Evolutionary conservation across 2,329 filamentous ascomycete genomes (phyloP).

Genomic region (Xylariaceae sp.): DNA sequence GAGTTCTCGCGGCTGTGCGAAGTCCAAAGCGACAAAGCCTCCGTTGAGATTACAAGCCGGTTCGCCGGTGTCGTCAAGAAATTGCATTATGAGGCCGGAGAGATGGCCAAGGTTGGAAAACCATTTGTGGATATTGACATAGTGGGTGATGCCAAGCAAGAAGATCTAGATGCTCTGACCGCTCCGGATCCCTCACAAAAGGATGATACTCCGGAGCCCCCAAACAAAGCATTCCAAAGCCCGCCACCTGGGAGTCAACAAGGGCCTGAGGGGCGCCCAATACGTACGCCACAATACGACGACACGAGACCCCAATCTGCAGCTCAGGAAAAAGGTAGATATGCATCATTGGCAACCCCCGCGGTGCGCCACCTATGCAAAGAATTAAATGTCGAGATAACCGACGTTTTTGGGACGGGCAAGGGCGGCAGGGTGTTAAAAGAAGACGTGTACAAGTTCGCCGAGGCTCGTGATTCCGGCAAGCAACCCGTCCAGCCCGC

Average conservation of each 20-base stretch:
- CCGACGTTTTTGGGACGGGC: slow-evolving; percentile 76
- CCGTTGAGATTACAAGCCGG: slow-evolving; percentile 86
- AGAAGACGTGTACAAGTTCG: slow-evolving; percentile 78
- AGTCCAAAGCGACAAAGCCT: slow-evolving; percentile 96
- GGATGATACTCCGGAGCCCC: slow-evolving; percentile 27
- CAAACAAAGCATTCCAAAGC: slow-evolving; percentile 25
- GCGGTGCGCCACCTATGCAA: slow-evolving; percentile 87
- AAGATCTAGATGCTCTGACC: slow-evolving; percentile 47
- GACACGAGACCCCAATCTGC: slow-evolving; percentile 20
- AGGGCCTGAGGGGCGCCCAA: slow-evolving; percentile 5
- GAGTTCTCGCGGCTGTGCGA: slow-evolving; percentile 98
- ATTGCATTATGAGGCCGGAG: slow-evolving; percentile 89
- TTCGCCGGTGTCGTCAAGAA: slow-evolving; percentile 96
- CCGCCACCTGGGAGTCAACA: slow-evolving; percentile 20
- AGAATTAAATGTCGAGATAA: slow-evolving; percentile 72
- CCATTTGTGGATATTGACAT: slow-evolving; percentile 94
- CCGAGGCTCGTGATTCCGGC: slow-evolving; percentile 44
- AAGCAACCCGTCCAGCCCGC: slow-evolving; percentile 24
- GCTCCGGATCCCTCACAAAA: slow-evolving; percentile 31
- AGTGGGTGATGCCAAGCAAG: slow-evolving; percentile 66
- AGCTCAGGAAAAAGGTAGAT: slow-evolving; percentile 51
- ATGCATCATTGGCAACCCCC: slow-evolving; percentile 77
- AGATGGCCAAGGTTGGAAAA: slow-evolving; percentile 94
- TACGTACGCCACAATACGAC: slow-evolving; percentile 12
- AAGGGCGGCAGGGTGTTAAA: slow-evolving; percentile 89